Conservation (phyloP, 768 basidiomycete species). For the Hemileccinum rubropunctum region DNA sequence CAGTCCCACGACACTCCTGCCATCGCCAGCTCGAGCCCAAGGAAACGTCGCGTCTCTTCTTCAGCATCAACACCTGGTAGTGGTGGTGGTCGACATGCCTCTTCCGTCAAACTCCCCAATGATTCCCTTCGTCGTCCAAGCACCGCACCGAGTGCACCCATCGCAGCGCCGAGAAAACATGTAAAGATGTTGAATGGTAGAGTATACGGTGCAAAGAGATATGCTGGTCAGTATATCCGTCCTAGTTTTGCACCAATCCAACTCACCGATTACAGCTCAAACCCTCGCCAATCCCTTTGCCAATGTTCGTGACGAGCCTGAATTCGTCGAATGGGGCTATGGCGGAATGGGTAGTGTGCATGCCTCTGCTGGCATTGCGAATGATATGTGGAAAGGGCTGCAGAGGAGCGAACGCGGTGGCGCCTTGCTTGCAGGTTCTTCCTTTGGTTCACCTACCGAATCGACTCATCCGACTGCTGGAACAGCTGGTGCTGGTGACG, state of each 20-base stretch:
- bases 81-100: slow-evolving; percentile 30
- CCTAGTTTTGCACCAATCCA: neutral
- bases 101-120: slow-evolving; percentile 5
- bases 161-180: slow-evolving; percentile 27
- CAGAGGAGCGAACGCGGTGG: slow-evolving; percentile 27
- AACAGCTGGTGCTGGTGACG: slow-evolving; percentile 19
- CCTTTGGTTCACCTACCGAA: neutral
- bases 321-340: slow-evolving; percentile 92
- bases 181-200: slow-evolving; percentile 82
- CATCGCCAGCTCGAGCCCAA: slow-evolving; percentile 4
- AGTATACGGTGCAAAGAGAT: slow-evolving; percentile 61
- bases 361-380: slow-evolving; percentile 26
- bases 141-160: slow-evolving; percentile 7
- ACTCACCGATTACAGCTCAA: slow-evolving; percentile 17
- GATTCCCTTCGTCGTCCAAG: slow-evolving; percentile 4
- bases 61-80: slow-evolving; percentile 21
- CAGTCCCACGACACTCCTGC: neutral
- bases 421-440: slow-evolving; percentile 19
- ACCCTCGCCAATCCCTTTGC: slow-evolving; percentile 57
- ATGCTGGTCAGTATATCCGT: slow-evolving; percentile 18
- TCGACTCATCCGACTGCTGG: slow-evolving; percentile 31
- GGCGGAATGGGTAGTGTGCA: slow-evolving; percentile 73
- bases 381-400: slow-evolving; percentile 28
- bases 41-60: slow-evolving; percentile 23
- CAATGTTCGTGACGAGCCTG: slow-evolving; percentile 61